Evolutionary conservation across 805 yeast genomes (phyloP), one percentile per base, ranked within the genome.

Genomic region (Cyberlindnera veronae): DNA sequence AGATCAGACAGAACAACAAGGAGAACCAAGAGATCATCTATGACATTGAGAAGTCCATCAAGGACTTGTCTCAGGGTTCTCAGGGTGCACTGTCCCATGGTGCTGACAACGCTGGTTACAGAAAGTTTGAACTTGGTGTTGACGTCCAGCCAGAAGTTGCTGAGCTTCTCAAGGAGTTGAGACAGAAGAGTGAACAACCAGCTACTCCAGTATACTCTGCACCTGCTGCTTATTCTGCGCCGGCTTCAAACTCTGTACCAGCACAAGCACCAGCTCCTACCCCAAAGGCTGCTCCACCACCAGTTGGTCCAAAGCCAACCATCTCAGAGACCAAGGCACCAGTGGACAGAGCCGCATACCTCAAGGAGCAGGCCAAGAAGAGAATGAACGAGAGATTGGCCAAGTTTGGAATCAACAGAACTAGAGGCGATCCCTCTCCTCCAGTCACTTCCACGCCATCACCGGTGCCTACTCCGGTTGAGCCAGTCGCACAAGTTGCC

Each of bases 311-410:
- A 2, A 45, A 50, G 21, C 41, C 61, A 12, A 42, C 59, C 3
- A 38, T 55, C 3, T 36, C 62, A 11, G 51, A 49, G 16, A 51
- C 58, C 56, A 67, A 60, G 22, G 66, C 77, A 10, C 71, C 84
- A 1, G 84, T 77, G 43, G 90, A 84, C 33, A 70, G 95, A 45
- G 76, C 93, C 5, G 83, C 86, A n/a, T 74, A 77, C 53, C 79
- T 87, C 38, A 88, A 86, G 60, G 91, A 88, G 14, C 91, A 85
- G 55, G 87, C 87, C 3, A 76, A 76, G 51, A 79, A 81, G 54
- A 76, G 85, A 62, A 88, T 89, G 96, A 81, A 79, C 45, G 95
- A 85, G 53, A 72, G 88, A 53, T 69, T 88, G 54, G 95, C 95
- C 3, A 84, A 81, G 46, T 70, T 88, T 42, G 95, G 95, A 3